Evolutionary conservation across 768 basidiomycete genomes (phyloP), one percentile per base, ranked within the genome.

Genomic region (Panaeolus cyanescens): DNA sequence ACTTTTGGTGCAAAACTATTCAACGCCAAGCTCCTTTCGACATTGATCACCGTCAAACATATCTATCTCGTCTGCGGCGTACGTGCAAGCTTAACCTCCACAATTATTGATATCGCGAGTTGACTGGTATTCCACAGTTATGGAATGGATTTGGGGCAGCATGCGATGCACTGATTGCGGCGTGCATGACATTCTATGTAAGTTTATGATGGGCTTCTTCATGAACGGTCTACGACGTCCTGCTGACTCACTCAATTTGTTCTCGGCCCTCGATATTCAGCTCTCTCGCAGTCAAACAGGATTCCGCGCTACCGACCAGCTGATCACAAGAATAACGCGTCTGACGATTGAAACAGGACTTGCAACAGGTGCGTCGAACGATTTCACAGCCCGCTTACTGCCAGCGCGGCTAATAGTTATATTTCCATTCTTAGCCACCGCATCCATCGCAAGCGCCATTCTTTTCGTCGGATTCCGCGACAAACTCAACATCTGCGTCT

Each of bases 331-430:
- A 33, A 64, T 75, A 7, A 68, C 75, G n/a, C 70, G 73, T n/a
- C 62, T 77, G 39, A 72, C 70, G 0, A 70, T 77, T n/a, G 75
- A 79, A 61, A 79, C 77, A 7, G 75, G 76, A 4, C 59, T 67
- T 3, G 39, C 71, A 15, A 77, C 75, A 50, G 74, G 75, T 75
- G 28, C 28, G 32, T 45, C 28, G 30, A 45, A 28, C 10, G 17
- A 7, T 19, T 12, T 25, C 34, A 17, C 7, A 3, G 19, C 10
- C 32, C 36, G 19, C 19, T 17, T 54, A 32, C 19, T n/a, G 12
- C 20, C 17, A 6, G 15, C 15, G 15, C 15, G 32, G 12, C 10
- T 34, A 25, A 20, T 7, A n/a, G 33, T 50, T 55, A 25, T 55
- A 13, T 30, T 54, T 3, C 32, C 30, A 15, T 32, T 31, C 22